These are phyloP conservation scores for Leccinum ochraceum DNA, from an alignment of 768 basidiomycete genomes.

Conservation along the genomic window DNA sequence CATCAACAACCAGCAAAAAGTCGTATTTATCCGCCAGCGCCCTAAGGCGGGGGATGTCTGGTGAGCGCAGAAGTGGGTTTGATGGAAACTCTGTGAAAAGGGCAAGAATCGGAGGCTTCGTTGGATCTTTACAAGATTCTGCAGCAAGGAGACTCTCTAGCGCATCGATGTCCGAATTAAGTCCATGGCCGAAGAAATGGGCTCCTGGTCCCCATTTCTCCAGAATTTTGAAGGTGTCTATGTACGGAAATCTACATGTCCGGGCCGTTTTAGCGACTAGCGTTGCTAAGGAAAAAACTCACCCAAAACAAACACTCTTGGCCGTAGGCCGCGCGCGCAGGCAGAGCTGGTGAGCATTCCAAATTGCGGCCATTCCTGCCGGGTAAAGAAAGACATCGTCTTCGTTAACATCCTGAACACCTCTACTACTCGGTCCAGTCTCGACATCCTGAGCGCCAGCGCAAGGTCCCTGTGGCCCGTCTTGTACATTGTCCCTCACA, in stretches of 20 bases:
- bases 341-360: conserved; percentile 80
- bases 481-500: conserved; percentile 51
- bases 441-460: conserved; percentile 48
- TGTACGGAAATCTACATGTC: conserved; percentile 81
- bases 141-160: conserved; percentile 63
- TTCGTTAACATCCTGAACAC: conserved; percentile 70
- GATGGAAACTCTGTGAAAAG: conserved; percentile 95
- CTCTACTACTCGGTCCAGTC: conserved; percentile 66
- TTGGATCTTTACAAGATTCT: conserved; percentile 38
- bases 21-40: conserved; percentile 83
- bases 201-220: conserved; percentile 97
- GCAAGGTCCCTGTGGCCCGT: conserved; percentile 35
- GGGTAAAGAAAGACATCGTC: conserved; percentile 88
- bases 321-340: conserved; percentile 50
- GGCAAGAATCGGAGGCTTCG: conserved; percentile 65
- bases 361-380: conserved; percentile 93
- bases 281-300: conserved; percentile 26
- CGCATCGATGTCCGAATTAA: conserved; percentile 71
- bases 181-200: conserved; percentile 82
- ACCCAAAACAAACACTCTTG: conserved; percentile 97
- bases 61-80: conserved; percentile 88
- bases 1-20: conserved; percentile 89
- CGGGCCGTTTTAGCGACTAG: neutral
- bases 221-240: conserved; percentile 90
- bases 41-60: conserved; percentile 74